phyloP scores from a whole-genome alignment of 306 rosid genomes.

The Citrullus mucosospermus region DNA sequence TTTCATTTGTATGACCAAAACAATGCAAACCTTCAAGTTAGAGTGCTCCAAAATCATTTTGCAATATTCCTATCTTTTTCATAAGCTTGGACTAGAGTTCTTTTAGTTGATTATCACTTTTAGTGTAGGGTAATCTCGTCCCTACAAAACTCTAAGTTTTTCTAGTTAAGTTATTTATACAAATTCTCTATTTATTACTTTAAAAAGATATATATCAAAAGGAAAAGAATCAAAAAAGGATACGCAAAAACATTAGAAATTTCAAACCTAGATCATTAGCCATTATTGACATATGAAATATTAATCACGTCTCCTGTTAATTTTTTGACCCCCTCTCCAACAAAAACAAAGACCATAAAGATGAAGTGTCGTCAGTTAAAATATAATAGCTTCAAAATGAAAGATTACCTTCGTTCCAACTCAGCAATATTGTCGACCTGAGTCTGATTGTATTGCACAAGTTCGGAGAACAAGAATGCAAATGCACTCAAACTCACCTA shows the following conservation, averaged over 20 bases:
- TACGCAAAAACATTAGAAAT: not conserved
- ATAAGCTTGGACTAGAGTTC: not conserved
- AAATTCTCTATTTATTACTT: not conserved
- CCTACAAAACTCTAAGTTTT: not conserved
- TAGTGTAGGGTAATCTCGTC: not conserved
- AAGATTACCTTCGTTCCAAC: conserved; percentile 72
- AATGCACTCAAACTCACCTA: conserved; percentile 99
- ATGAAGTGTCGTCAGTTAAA: not conserved
- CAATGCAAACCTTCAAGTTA: not conserved
- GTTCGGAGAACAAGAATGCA: conserved; percentile 96
- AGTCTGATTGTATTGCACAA: conserved; percentile 96
- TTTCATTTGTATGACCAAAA: not conserved
- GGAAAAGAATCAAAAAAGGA: not conserved
- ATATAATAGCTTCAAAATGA: not conserved
- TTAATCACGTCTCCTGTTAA: not conserved
- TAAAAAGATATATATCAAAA: not conserved
- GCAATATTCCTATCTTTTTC: not conserved
- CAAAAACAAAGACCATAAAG: not conserved
- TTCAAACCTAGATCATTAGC: not conserved
- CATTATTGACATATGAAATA: not conserved
- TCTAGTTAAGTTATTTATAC: not conserved
- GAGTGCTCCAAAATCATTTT: not conserved
- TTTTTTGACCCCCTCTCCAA: not conserved
- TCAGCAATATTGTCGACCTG: conserved; percentile 96
- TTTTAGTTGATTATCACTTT: not conserved